Base-by-base conservation (phyloP, 2,329 filamentous ascomycete genomes). In the Davidsoniella australis region DNA sequence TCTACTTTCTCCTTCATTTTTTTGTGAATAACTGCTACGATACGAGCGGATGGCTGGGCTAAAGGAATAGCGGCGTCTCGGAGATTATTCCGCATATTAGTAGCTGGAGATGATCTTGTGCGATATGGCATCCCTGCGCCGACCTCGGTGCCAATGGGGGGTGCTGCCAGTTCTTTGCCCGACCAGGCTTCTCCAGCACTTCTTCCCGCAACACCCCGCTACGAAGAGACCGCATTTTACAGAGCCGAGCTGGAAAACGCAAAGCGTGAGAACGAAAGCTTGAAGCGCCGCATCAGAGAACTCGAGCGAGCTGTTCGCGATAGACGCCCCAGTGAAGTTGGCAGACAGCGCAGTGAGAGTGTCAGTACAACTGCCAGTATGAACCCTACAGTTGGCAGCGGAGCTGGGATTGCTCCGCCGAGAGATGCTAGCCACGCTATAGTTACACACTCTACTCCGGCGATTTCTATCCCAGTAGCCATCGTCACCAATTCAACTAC, bases 161-260 rank as follows among this genome's bases (percentile, higher is more conserved):
- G 48, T 12, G 47, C 49, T 33, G 50, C 46, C 9, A 45, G 47
- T 24, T 55, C 42, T 51, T 43, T 40, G 12, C 53, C 39, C 41
- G 46, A 56, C 10, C 52, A 52, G 39, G 60, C 72, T 20, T 76
- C 73, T 9, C 73, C 74, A 0, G 68, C 70, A 2, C 61, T 77
- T 23, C 63, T 80, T 55, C 69, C 72, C 2, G 74, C 69, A 2
- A 80, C 76, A 0, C 61, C 68, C 9, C 69, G 77, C 10, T 79
- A 78, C 58, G 78, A 81, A 55, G 78, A 82, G 60, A 74, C 74
- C 1, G 72, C 71, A 0, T 71, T 70, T 52, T 76, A 75, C 56
- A 67, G 76, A 4, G 66, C 69, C 37, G 78, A 82, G 58, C 64
- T 82, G 0, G 78, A 82, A 20, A 63, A 57, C 4, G 73, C 75